Conservation (phyloP, 495 filamentous ascomycete genomes). For the Ramalina intermedia region DNA sequence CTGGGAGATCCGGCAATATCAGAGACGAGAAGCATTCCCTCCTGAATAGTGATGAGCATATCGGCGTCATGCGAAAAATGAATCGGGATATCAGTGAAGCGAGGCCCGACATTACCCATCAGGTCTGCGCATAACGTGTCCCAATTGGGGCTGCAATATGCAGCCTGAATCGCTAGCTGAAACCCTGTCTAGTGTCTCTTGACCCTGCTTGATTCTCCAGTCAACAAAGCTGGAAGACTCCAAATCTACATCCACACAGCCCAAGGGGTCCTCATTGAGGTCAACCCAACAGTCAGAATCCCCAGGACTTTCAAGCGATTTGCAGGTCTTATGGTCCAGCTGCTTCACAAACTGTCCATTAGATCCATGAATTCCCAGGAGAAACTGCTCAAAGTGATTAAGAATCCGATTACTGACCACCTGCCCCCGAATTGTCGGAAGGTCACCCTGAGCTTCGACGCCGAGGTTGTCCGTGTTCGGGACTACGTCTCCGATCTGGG, state of each 20-base stretch:
- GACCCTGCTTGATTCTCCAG: slow-evolving; percentile 89
- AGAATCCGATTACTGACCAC: slow-evolving; percentile 94
- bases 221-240: slow-evolving; percentile 94
- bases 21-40: slow-evolving; percentile 89
- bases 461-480: slow-evolving; percentile 67
- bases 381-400: slow-evolving; percentile 93
- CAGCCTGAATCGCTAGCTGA: slow-evolving; percentile 11
- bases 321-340: slow-evolving; percentile 94
- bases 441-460: slow-evolving; percentile 86
- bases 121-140: slow-evolving; percentile 43
- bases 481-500: slow-evolving; percentile 73
- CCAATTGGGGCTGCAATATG: background rate
- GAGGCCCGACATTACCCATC: slow-evolving; percentile 92
- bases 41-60: slow-evolving; percentile 97
- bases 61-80: slow-evolving; percentile 98
- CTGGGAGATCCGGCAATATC: slow-evolving; percentile 49
- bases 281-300: slow-evolving; percentile 91
- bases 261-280: slow-evolving; percentile 92
- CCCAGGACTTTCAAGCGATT: slow-evolving; percentile 98
- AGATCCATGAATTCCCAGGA: slow-evolving; percentile 91
- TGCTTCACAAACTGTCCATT: slow-evolving; percentile 92
- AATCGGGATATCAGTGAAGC: slow-evolving; percentile 96
- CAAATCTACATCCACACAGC: slow-evolving; percentile 98
- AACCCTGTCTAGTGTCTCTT: slow-evolving; percentile 63
- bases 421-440: slow-evolving; percentile 94